Percentiles rank a stretch among this genome's conserved stretches.
Evolutionary conservation across 169 alveolate genomes (phyloP).

Genomic region (Amoebophrya sp.): DNA sequence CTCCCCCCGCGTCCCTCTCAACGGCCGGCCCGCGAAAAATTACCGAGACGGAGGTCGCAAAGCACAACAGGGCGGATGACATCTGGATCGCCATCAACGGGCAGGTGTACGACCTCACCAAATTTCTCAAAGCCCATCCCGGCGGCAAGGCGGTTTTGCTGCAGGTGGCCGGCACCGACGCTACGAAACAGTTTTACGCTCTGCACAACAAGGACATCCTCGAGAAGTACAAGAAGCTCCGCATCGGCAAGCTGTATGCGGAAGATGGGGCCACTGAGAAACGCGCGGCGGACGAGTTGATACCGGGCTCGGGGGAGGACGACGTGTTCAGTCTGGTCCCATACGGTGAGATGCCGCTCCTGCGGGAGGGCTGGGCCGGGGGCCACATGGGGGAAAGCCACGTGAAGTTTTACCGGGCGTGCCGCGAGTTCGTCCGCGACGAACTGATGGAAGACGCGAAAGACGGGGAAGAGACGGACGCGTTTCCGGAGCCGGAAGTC

Average conservation of each 20-base stretch:
- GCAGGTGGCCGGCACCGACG: constrained; percentile 3
- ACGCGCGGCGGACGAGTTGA: too few species aligned
- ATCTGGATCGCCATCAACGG: constrained; percentile 52
- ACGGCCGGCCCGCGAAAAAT: too few species aligned
- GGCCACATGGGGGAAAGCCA: not conserved
- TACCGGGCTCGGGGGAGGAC: not conserved
- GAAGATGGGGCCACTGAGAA: not conserved
- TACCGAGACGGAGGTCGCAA: too few species aligned
- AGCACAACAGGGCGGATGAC: constrained; percentile 41
- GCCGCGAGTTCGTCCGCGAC: not conserved
- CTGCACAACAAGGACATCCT: not conserved
- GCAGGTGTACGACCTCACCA: constrained; percentile 51
- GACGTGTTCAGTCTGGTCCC: not conserved
- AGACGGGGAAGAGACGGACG: too few species aligned
- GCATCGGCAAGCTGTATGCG: not conserved
- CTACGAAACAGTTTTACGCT: constrained; percentile 5
- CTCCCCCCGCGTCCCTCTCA: too few species aligned
- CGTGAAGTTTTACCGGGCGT: not conserved
- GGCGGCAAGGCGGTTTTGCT: constrained; percentile 39
- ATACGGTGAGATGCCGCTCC: too few species aligned
- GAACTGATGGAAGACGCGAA: too few species aligned
- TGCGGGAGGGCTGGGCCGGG: too few species aligned
- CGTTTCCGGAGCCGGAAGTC: too few species aligned
- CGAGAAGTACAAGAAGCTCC: not conserved
- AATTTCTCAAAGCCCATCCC: constrained; percentile 46